Percentiles rank a stretch among this genome's conserved stretches.
Evolutionary conservation across 805 yeast genomes (phyloP).

Genomic region (Barnettozyma populi): DNA sequence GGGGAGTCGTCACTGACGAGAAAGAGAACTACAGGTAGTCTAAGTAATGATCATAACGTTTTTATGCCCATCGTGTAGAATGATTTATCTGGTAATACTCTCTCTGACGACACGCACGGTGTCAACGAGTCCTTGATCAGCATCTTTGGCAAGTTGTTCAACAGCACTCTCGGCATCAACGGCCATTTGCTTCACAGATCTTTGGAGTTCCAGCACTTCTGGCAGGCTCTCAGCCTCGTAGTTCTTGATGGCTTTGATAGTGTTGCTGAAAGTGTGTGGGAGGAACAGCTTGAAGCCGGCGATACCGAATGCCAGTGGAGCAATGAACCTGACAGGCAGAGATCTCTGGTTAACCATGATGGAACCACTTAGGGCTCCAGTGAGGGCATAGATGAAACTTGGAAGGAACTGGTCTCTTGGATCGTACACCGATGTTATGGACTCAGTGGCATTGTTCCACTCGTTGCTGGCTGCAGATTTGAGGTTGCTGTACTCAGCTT

Average conservation of each 20-base stretch:
- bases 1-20: slow-evolving; percentile 18
- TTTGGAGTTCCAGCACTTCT: slow-evolving; percentile 27
- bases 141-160: slow-evolving; percentile 1
- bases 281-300: slow-evolving; percentile 39
- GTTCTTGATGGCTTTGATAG: slow-evolving; percentile 23
- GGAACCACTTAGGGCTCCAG: slow-evolving; percentile 52
- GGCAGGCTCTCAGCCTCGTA: slow-evolving; percentile 35
- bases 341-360: slow-evolving; percentile 43
- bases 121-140: slow-evolving; percentile 16
- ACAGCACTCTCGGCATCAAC: slow-evolving; percentile 16
- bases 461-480: slow-evolving; percentile 23
- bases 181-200: slow-evolving; percentile 16
- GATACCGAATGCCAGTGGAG: slow-evolving; percentile 47
- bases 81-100: slow-evolving; percentile 11
- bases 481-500: slow-evolving; percentile 23
- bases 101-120: slow-evolving; percentile 20
- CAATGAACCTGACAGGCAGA: slow-evolving; percentile 43
- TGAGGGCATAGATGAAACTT: slow-evolving; percentile 45
- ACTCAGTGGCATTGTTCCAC: slow-evolving; percentile 14
- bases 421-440: slow-evolving; percentile 21
- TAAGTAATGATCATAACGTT: background rate
- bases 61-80: background rate
- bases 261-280: slow-evolving; percentile 43
- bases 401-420: slow-evolving; percentile 38
- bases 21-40: background rate